Base-by-base conservation (phyloP, 176 grass and related monocot genomes). In the Puya raimondii region DNA sequence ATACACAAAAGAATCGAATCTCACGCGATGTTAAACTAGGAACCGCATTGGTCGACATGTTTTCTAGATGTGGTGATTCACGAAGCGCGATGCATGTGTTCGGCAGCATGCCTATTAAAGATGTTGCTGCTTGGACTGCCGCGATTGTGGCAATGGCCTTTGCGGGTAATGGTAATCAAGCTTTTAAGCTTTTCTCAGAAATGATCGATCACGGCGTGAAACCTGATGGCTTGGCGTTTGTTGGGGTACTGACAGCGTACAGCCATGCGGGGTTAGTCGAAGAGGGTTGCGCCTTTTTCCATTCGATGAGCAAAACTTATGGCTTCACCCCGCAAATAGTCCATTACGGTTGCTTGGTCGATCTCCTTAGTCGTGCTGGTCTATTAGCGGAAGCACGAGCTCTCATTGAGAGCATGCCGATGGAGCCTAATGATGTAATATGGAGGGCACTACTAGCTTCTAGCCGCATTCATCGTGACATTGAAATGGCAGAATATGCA, bases 351-450 rank as follows among this genome's bases (percentile, higher is more conserved):
- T 74, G 72, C 56, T 64, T 74, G 57, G 72, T 51, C 11, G 72
- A 74, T 74, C 57, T 74, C 50, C 72, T 74, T 64, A 53, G 72
- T 9, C 72, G 72, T 64, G 72, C 72, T 13, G 72, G 72, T 14
- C 50, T 64, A 12, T 48, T 74, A 50, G 58, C 63, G 50, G 56
- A 64, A 50, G 72, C 72, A 64, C 9, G 11, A 23, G 11, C 42
- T 25, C 57, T 74, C 42, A 74, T 74, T 33, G 20, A 74, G 56
- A 74, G 27, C n/a, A 64, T 74, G 72, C 57, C 56, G 9, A 50
- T 74, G 58, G 42, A 51, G 15, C 57, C 72, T 49, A 74, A 74
- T 51, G 72, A 50, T 64, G 72, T 64, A 17, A 74, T 74, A 18
- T 74, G 72, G 72, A 61, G 72, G 48, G 20, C 72, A 51, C 25